A percentile compares a stretch with the other conserved stretches of the same genome.
Conservation (phyloP, 805 yeast species). For the Saturnispora diversa region DNA sequence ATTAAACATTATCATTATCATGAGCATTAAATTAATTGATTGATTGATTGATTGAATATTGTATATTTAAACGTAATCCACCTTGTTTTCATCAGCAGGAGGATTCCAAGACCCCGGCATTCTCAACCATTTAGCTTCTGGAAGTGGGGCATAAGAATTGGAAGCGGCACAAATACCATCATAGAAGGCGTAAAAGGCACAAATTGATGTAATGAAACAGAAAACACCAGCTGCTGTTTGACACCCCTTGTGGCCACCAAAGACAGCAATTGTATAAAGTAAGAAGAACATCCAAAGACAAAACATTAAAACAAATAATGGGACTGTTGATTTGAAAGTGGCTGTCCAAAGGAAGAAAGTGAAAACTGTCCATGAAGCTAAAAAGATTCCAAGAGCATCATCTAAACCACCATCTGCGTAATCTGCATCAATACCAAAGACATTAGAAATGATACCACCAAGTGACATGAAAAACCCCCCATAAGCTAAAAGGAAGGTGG, state of each 20-base stretch:
- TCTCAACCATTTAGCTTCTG: slow-evolving; percentile 22
- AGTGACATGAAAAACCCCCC: slow-evolving; percentile 44
- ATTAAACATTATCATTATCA: not conserved
- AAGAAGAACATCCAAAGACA: slow-evolving; percentile 36
- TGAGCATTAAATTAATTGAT: too few species aligned
- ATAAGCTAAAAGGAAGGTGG: slow-evolving; percentile 37
- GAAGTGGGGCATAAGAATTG: slow-evolving; percentile 20
- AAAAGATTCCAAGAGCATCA: slow-evolving; percentile 39
- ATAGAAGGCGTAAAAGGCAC: slow-evolving; percentile 37
- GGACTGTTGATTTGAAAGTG: slow-evolving; percentile 38
- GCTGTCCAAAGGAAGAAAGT: slow-evolving; percentile 35
- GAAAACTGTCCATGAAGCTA: slow-evolving; percentile 42
- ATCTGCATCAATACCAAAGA: slow-evolving; percentile 36
- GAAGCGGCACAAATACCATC: slow-evolving; percentile 29
- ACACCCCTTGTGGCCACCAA: slow-evolving; percentile 27
- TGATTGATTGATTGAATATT: too few species aligned
- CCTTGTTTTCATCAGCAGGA: slow-evolving; percentile 19
- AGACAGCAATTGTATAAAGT: slow-evolving; percentile 33
- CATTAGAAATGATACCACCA: slow-evolving; percentile 35
- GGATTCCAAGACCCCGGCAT: slow-evolving; percentile 23
- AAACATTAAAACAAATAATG: slow-evolving; percentile 32
- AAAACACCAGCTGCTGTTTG: slow-evolving; percentile 36
- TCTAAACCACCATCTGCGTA: slow-evolving; percentile 30
- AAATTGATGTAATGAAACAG: slow-evolving; percentile 32
- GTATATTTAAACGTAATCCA: slow-evolving; percentile 20